Evolutionary conservation across 345 rosid genomes (phyloP).

Genomic region (Clausena lansium): DNA sequence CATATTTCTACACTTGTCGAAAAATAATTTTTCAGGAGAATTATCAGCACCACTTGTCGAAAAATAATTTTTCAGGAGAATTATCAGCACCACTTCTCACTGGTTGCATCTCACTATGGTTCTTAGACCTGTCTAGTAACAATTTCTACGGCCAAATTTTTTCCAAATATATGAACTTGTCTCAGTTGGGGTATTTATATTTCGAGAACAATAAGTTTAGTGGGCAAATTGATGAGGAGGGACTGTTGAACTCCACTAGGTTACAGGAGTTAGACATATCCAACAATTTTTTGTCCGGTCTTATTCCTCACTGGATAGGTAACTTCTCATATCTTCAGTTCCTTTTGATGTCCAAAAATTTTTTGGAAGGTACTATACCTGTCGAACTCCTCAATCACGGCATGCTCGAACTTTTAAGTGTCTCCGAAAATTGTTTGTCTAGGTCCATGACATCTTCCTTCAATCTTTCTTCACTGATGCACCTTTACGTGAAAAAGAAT

Average conservation of each 20-base stretch:
- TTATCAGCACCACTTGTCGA: background rate
- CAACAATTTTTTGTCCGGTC: background rate
- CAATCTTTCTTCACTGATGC: background rate
- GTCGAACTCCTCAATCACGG: background rate
- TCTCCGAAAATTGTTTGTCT: background rate
- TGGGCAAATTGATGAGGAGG: background rate
- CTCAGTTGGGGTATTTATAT: background rate
- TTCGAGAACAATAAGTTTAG: background rate
- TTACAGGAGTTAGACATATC: background rate
- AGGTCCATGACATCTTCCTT: background rate
- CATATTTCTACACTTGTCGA: background rate
- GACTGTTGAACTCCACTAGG: background rate
- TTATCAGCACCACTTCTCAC: background rate
- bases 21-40: background rate
- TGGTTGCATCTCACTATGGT: background rate
- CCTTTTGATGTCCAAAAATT: background rate
- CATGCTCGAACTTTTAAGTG: background rate
- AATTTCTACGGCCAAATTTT: background rate
- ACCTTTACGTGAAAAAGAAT: background rate
- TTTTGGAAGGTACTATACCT: background rate
- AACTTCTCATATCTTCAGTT: background rate
- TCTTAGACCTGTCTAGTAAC: background rate
- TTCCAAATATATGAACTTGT: background rate
- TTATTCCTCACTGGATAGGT: background rate
- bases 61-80: background rate